These are phyloP conservation scores for Nakazawaea anatomiae DNA, from an alignment of 805 yeast genomes.

Conservation along the genomic window DNA sequence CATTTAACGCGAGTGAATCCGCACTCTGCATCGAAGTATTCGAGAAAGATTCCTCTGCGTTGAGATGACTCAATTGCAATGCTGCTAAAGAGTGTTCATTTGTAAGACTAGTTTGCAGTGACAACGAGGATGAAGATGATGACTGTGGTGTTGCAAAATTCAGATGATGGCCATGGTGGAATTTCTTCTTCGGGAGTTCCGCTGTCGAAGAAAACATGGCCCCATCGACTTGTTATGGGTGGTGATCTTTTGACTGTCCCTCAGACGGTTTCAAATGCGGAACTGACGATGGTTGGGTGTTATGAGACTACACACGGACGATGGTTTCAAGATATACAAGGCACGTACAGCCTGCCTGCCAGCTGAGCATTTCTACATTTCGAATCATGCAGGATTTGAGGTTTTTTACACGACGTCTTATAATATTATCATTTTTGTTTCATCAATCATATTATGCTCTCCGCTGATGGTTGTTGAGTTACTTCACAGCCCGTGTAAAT, in stretches of 20 bases:
- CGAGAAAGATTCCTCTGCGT: not conserved
- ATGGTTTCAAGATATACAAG: too few relatives aligned
- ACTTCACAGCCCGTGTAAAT: too few relatives aligned
- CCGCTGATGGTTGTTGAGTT: too few relatives aligned
- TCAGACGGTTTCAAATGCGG: not conserved
- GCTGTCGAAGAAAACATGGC: not conserved
- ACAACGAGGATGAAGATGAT: not conserved
- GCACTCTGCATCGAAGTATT: not conserved
- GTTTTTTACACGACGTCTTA: too few relatives aligned
- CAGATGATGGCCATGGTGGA: conserved; percentile 2
- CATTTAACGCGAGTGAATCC: conserved; percentile 2
- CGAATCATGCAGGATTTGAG: too few relatives aligned
- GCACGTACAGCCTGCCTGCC: too few relatives aligned
- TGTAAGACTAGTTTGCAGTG: not conserved
- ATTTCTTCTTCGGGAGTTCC: not conserved
- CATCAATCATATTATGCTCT: too few relatives aligned
- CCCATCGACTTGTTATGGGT: not conserved
- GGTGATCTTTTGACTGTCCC: not conserved
- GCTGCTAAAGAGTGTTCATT: not conserved
- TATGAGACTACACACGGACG: too few relatives aligned
- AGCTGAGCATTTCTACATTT: too few relatives aligned
- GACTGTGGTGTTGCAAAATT: not conserved
- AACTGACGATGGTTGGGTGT: not conserved
- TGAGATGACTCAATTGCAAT: not conserved
- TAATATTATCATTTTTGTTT: too few relatives aligned